Percentiles rank a stretch among this genome's conserved stretches.
phyloP scores from a whole-genome alignment of 768 basidiomycete genomes.

The Trichaptum fuscoviolaceum region DNA sequence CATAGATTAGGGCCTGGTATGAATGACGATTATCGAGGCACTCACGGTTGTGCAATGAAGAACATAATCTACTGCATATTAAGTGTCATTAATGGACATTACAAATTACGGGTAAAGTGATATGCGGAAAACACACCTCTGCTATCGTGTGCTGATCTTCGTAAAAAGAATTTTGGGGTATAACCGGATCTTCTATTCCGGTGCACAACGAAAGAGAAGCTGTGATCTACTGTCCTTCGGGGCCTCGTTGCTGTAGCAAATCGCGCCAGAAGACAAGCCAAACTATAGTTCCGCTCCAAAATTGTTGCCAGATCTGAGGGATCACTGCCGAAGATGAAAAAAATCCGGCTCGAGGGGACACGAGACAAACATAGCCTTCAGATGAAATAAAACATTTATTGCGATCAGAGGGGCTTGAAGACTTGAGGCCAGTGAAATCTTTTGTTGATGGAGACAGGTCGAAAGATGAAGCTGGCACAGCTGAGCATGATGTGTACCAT shows the following conservation, averaged over 20 bases:
- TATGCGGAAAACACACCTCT: constrained; percentile 1
- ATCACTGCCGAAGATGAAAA: background rate
- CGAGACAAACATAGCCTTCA: background rate
- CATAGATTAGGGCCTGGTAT: background rate
- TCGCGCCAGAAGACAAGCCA: background rate
- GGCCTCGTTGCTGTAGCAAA: background rate
- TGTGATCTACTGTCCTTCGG: background rate
- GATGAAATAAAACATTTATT: background rate
- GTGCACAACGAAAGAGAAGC: background rate
- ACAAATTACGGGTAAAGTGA: constrained; percentile 1
- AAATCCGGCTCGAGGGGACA: background rate
- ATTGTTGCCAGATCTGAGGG: background rate
- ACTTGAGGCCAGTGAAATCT: background rate
- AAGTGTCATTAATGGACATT: background rate
- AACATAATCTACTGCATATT: background rate
- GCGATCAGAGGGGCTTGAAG: background rate
- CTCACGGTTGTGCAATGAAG: background rate
- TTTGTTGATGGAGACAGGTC: background rate
- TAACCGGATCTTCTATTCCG: background rate
- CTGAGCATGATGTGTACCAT: background rate
- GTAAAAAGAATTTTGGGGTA: background rate
- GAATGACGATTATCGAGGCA: background rate
- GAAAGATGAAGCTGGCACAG: no score
- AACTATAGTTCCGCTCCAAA: background rate
- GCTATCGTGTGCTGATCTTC: background rate